Evolutionary conservation across 1,284 basidiomycete genomes (phyloP), one percentile per base, ranked within the genome.

Genomic region (Irpex sp.): DNA sequence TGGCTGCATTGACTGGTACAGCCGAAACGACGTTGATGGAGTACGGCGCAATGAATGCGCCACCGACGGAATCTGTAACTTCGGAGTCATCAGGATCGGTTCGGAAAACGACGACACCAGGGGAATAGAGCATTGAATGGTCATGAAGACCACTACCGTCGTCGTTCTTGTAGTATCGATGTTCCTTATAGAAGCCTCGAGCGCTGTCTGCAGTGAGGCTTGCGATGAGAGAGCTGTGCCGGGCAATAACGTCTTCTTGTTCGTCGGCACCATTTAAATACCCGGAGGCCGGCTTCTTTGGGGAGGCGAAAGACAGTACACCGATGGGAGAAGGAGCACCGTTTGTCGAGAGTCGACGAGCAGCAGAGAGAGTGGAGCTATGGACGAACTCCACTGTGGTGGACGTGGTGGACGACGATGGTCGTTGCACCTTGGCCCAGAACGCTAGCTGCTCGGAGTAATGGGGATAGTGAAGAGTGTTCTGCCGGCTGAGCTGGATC

Each of bases 91-190:
- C 73, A 35, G 60, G 61, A 59, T 82, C 81, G 61, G 74, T 74
- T n/a, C 81, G 74, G 68, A 83, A 75, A n/a, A 77, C 76, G 42
- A 78, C 74, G 28, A 83, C 75, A 35, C 74, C 74, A 14, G 82
- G 80, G 18, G 78, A 78, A 65, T 81, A 83, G 21, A 83, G 73
- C 72, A 83, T 77, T 16, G 81, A 76, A 63, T 82, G 77, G 55
- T 81, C 77, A 55, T 79, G 75, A 28, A 80, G 67, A 37, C 76
- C 77, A 21, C 73, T 74, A 47, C 76, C 73, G 33, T 77, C 76
- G 16, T 71, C 67, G 4, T 58, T 67, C 18, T 70, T 62, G 62
- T 73, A 73, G 18, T 70, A 74, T 58, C 66, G 68, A 64, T 82
- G 80, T 59, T 75, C 73, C 35, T 68, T 67, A 68, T 82, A 83